These are phyloP conservation scores for Rhizopogon vinicolor DNA, from an alignment of 768 basidiomycete species.

Conservation along the genomic window DNA sequence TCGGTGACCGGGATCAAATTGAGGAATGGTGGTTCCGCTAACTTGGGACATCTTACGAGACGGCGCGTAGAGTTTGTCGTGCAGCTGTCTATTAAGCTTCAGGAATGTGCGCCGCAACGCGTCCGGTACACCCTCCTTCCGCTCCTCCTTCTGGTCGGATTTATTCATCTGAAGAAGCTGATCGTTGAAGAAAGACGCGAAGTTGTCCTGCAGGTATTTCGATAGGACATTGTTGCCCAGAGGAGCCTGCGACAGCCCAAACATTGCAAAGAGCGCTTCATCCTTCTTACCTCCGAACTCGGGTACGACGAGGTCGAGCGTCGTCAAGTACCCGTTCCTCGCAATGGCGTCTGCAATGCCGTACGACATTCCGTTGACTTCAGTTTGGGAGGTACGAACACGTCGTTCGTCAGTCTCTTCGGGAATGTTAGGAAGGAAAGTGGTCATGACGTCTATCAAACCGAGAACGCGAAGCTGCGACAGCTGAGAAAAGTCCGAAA, in stretches of 20 bases:
- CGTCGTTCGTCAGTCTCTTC: conserved; percentile 87
- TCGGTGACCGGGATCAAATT: conserved; percentile 46
- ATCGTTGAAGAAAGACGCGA: conserved; percentile 53
- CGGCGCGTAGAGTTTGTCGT: conserved; percentile 54
- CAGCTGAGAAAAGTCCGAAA: conserved; percentile 88
- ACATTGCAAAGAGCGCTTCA: conserved; percentile 95
- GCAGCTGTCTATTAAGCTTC: conserved; percentile 75
- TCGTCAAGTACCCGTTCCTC: conserved; percentile 69
- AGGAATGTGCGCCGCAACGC: conserved; percentile 88
- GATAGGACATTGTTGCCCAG: conserved; percentile 64
- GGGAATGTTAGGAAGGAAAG: conserved; percentile 60
- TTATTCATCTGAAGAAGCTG: conserved; percentile 51
- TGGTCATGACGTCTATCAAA: conserved; percentile 91
- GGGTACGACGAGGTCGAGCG: conserved; percentile 90
- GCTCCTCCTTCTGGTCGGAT: conserved; percentile 27
- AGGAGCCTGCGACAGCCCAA: conserved; percentile 66
- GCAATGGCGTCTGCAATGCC: conserved; percentile 95
- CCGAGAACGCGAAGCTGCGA: conserved; percentile 83
- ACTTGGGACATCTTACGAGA: conserved; percentile 72
- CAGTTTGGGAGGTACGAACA: conserved; percentile 85
- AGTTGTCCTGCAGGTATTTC: conserved; percentile 82
- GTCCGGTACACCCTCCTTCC: conserved; percentile 56
- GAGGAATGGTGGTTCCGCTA: conserved; percentile 37
- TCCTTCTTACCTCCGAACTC: conserved; percentile 72
- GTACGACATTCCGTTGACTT: conserved; percentile 89